Evolutionary conservation across 768 basidiomycete species (phyloP).

Genomic region (Tricholoma sp.): DNA sequence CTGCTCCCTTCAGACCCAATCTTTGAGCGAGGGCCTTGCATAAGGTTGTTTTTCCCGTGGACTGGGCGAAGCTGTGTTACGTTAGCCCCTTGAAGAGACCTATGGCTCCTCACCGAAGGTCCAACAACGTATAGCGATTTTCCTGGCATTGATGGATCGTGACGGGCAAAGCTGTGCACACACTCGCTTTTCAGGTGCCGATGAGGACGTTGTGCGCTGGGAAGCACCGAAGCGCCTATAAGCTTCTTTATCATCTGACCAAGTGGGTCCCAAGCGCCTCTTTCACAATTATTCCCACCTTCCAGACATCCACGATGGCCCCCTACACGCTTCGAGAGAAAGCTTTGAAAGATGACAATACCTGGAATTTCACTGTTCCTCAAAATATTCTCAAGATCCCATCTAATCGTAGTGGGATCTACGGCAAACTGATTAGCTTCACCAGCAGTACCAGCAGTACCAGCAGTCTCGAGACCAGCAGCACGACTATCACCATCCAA

Average conservation of each 20-base stretch:
- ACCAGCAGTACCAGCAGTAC: conserved; percentile 36
- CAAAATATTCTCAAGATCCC: conserved; percentile 21
- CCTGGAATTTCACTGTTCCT: conserved; percentile 46
- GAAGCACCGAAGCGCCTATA: conserved; percentile 11
- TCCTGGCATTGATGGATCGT: conserved; percentile 2
- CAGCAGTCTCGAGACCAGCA: conserved; percentile 17
- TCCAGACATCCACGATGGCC: conserved; percentile 24
- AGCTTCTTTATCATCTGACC: conserved; percentile 5
- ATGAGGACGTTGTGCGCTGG: not conserved
- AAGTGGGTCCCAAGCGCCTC: conserved; percentile 8
- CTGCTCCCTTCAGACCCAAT: conserved; percentile 30
- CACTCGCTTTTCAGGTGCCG: not conserved
- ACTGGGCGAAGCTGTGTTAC: conserved; percentile 24
- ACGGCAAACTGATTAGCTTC: conserved; percentile 51
- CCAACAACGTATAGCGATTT: conserved; percentile 43
- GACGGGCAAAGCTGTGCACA: not conserved
- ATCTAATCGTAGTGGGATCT: conserved; percentile 18
- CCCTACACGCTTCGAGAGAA: conserved; percentile 32
- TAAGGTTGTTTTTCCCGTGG: conserved; percentile 69
- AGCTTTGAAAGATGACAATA: conserved; percentile 43
- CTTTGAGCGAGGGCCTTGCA: conserved; percentile 45
- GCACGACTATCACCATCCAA: conserved; percentile 41
- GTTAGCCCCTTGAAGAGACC: not conserved
- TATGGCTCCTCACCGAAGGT: conserved; percentile 36
- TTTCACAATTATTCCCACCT: conserved; percentile 5